phyloP scores from a whole-genome alignment of 2,329 filamentous ascomycete genomes.

The Capronia epimyces region DNA sequence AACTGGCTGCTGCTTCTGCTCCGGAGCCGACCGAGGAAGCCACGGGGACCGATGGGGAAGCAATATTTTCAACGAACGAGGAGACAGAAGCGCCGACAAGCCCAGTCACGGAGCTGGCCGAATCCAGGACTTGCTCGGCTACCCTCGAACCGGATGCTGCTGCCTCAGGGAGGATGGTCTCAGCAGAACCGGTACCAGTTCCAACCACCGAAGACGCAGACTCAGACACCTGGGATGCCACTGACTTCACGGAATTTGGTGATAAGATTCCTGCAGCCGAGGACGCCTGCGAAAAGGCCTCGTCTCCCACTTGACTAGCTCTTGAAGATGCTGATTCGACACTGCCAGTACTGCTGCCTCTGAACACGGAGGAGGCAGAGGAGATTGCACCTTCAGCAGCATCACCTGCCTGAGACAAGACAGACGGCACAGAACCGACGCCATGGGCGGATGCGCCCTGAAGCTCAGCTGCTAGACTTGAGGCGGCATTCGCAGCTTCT shows the following conservation, averaged over 20 bases:
- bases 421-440: slow-evolving; percentile 31
- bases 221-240: slow-evolving; percentile 24
- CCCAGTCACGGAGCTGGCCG: slow-evolving; percentile 4
- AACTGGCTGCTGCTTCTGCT: slow-evolving; percentile 15
- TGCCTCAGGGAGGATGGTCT: slow-evolving; percentile 13
- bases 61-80: slow-evolving; percentile 9
- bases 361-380: slow-evolving; percentile 23
- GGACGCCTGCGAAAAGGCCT: slow-evolving; percentile 20
- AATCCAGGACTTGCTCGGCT: slow-evolving; percentile 1
- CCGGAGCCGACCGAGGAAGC: slow-evolving; percentile 8
- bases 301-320: slow-evolving; percentile 14
- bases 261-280: slow-evolving; percentile 8
- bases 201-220: slow-evolving; percentile 25
- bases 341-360: slow-evolving; percentile 33
- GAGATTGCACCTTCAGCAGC: slow-evolving; percentile 15
- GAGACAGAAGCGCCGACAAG: neutral
- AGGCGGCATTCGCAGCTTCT: slow-evolving; percentile 41
- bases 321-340: slow-evolving; percentile 35
- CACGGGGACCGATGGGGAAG: slow-evolving; percentile 4
- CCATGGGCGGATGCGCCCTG: slow-evolving; percentile 20
- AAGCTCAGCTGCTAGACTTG: slow-evolving; percentile 29
- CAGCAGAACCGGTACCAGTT: slow-evolving; percentile 33
- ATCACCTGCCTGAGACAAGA: slow-evolving; percentile 31
- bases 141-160: slow-evolving; percentile 8
- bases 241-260: slow-evolving; percentile 27